Conservation (phyloP, 768 basidiomycete species). For the Boletus rufocinnamomeus region DNA sequence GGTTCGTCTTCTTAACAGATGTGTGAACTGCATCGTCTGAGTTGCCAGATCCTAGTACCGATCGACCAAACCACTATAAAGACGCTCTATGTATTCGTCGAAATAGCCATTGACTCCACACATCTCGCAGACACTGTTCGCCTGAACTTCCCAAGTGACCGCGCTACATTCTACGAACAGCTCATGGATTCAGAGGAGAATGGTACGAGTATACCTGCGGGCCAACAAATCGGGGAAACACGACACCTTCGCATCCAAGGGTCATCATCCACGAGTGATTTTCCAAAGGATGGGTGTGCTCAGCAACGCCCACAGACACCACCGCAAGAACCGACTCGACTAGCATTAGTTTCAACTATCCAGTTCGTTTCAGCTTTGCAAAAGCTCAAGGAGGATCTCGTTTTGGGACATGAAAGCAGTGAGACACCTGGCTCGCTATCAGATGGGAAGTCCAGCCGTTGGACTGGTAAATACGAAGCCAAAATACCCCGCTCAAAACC, state of each 20-base stretch:
- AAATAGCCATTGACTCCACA: constrained; percentile 86
- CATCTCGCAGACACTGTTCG: constrained; percentile 87
- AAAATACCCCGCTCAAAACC: constrained; percentile 87
- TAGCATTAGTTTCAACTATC: constrained; percentile 95
- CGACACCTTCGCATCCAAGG: constrained; percentile 66
- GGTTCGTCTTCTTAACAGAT: constrained; percentile 50
- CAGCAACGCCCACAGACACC: constrained; percentile 21
- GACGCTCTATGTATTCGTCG: constrained; percentile 97
- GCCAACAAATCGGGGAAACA: constrained; percentile 41
- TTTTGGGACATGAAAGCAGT: constrained; percentile 36
- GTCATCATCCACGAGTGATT: constrained; percentile 8
- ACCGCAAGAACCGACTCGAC: constrained; percentile 51
- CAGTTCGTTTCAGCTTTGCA: constrained; percentile 96
- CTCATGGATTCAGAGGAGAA: constrained; percentile 59
- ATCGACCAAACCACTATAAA: constrained; percentile 93
- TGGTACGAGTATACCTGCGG: constrained; percentile 49
- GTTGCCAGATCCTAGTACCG: constrained; percentile 60
- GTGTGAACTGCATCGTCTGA: constrained; percentile 7
- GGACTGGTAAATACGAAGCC: constrained; percentile 69
- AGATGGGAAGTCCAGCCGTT: constrained; percentile 30
- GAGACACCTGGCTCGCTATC: constrained; percentile 1
- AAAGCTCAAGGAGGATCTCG: constrained; percentile 78
- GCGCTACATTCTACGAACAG: constrained; percentile 61
- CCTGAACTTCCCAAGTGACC: constrained; percentile 83
- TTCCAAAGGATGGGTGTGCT: constrained; percentile 6